Evolutionary conservation across 768 basidiomycete genomes (phyloP).

Genomic region (Sarcomyxa edulis): DNA sequence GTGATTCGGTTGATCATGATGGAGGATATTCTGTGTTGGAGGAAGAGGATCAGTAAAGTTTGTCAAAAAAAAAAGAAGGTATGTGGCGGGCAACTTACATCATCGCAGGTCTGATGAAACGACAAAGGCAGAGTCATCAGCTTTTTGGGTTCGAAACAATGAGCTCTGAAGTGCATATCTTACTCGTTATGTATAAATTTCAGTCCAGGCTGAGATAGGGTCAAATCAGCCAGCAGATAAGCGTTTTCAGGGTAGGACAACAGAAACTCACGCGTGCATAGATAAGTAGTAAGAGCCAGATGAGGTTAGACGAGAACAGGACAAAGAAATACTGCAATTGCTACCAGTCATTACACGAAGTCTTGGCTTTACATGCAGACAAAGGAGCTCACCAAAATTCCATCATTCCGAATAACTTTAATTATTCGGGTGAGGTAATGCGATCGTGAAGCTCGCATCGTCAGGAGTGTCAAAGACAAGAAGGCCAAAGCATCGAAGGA

Average conservation of each 20-base stretch:
- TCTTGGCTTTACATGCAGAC: too few relatives aligned
- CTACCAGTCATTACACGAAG: too few relatives aligned
- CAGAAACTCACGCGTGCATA: slow-evolving; percentile 9
- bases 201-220: slow-evolving; percentile 2
- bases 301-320: slow-evolving; percentile 15
- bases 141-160: neutral
- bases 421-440: slow-evolving; percentile 2
- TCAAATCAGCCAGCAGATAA: neutral
- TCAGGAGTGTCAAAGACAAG: slow-evolving; percentile 7
- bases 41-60: neutral
- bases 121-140: too few relatives aligned
- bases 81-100: too few relatives aligned
- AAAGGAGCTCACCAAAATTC: too few relatives aligned
- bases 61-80: too few relatives aligned
- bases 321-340: slow-evolving; percentile 17
- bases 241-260: neutral
- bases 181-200: slow-evolving; percentile 9
- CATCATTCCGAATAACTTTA: slow-evolving; percentile 12
- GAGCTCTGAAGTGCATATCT: neutral
- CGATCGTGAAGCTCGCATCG: neutral
- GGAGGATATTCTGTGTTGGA: slow-evolving; percentile 8
- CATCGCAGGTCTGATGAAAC: slow-evolving; percentile 7
- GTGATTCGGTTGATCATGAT: slow-evolving; percentile 17
- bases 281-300: slow-evolving; percentile 13
- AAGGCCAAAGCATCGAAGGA: slow-evolving; percentile 15